Percentiles rank a stretch among this genome's conserved stretches.
Conservation (phyloP, 108 stramenopile genomes). For the Nannochloropsis granulata region DNA sequence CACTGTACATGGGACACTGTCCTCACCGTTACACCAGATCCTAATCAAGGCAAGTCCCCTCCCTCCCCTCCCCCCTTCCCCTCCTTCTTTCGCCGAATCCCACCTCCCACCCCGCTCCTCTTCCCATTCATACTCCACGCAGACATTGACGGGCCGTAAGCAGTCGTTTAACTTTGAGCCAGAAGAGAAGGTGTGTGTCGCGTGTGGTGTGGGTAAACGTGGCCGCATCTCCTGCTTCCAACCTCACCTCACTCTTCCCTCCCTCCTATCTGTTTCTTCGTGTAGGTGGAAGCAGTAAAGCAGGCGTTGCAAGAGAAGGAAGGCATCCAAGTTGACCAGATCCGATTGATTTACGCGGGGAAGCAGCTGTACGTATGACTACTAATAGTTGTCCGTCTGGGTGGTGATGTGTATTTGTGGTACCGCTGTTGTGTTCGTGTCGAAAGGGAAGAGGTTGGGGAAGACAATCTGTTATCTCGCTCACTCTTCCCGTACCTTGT, state of each 20-base stretch:
- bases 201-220: background rate
- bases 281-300: constrained; percentile 51
- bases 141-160: constrained; percentile 64
- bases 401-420: too few species aligned
- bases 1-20: too few species aligned
- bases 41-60: background rate
- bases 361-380: constrained; percentile 53
- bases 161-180: constrained; percentile 93
- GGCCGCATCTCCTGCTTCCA: background rate
- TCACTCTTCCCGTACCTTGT: background rate
- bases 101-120: background rate
- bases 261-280: background rate
- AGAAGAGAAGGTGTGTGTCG: constrained; percentile 66
- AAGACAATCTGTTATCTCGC: background rate
- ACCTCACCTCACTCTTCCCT: background rate
- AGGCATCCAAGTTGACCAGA: constrained; percentile 80
- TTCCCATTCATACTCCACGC: constrained; percentile 50
- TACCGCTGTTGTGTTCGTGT: too few species aligned
- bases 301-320: constrained; percentile 96
- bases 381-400: too few species aligned
- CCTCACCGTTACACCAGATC: background rate
- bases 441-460: too few species aligned
- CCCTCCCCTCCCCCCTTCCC: background rate
- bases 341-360: constrained; percentile 91
- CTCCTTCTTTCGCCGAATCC: background rate